Evolutionary conservation across 306 rosid species (phyloP), one percentile per base, ranked within the genome.

Genomic region (Acacia melanoxylon): DNA sequence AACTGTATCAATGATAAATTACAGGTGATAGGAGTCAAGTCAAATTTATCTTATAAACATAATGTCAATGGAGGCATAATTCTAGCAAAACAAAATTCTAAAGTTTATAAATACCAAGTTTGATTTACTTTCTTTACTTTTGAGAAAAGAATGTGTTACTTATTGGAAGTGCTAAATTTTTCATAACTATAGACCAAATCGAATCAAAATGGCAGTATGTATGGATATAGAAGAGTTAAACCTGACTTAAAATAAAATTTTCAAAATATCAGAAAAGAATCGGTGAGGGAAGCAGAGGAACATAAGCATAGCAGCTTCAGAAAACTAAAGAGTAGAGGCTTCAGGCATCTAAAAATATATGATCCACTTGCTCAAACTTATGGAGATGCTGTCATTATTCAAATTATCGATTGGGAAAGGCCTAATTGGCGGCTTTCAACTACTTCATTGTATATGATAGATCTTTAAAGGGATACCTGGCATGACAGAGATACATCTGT

Each of bases 301-400:
- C 10, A 46, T 46, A 59, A 35, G n/a, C 69, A 35, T 61, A 62
- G 33, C 41, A 49, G 42, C 70, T 77, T 45, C 73, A 31, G 42
- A 82, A 82, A 76, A 68, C 54, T 68, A 42, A 19, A 51, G 72
- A 69, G 35, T n/a, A 77, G 24, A 68, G 15, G 49, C 71, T 20
- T 13, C 41, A 3, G 15, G 15, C 44, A 22, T 41, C 65, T n/a
- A 22, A 67, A 15, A 54, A 68, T 68, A 56, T 61, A 49, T 45
- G 74, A 78, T 41, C 11, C 24, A 42, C 69, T 63, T 37, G 75
- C 48, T 35, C 33, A 62, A 81, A 22, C 44, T 76, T 27, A 10
- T 44, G 66, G 27, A 48, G 56, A 71, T 46, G 73, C 72, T 2
- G 49, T 70, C 59, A 77, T 35, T 25, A 76, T 59, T 70, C 44